Percentiles rank a stretch among this genome's conserved stretches.
Evolutionary conservation across 192 early-diverging fungal species (phyloP).

Genomic region (Irineochytrium annulatum): DNA sequence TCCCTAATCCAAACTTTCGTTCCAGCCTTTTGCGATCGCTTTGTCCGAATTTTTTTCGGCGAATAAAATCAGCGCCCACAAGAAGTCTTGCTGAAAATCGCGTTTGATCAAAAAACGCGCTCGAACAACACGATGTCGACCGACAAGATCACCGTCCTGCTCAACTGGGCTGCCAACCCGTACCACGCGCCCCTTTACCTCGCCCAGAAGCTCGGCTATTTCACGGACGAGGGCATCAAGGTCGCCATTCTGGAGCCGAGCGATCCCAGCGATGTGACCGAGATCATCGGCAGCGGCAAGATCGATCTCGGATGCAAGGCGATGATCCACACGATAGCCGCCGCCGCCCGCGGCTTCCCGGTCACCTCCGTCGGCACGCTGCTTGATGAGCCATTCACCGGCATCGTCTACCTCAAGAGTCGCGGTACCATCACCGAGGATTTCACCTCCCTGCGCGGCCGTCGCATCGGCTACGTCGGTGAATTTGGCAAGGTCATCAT

Average conservation of each 20-base stretch:
- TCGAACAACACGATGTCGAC: conserved; percentile 37
- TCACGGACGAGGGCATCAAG: conserved; percentile 52
- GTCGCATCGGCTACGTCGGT: conserved; percentile 61
- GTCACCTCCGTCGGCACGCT: conserved; percentile 64
- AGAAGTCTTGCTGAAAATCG: background rate
- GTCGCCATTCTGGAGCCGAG: conserved; percentile 65
- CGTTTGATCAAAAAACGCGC: background rate
- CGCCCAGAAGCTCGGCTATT: conserved; percentile 59
- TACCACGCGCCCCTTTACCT: conserved; percentile 64
- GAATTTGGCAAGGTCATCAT: conserved; percentile 65
- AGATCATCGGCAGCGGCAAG: conserved; percentile 57
- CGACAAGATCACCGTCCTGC: conserved; percentile 36
- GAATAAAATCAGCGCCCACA: no score
- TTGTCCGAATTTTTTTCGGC: no score
- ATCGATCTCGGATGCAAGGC: conserved; percentile 63
- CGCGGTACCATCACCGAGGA: conserved; percentile 51
- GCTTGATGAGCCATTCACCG: conserved; percentile 63
- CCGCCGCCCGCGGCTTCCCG: conserved; percentile 56
- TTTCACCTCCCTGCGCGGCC: conserved; percentile 49
- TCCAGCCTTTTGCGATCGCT: no score
- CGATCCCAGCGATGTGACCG: conserved; percentile 61
- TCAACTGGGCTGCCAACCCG: conserved; percentile 50
- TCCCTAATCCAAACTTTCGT: no score
- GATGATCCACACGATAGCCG: conserved; percentile 70
- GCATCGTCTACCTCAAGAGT: conserved; percentile 53